A percentile compares a stretch with the other conserved stretches of the same genome.
These are phyloP conservation scores for Plectosphaerella plurivora DNA, from an alignment of 2,329 filamentous ascomycete species.

Conservation along the genomic window DNA sequence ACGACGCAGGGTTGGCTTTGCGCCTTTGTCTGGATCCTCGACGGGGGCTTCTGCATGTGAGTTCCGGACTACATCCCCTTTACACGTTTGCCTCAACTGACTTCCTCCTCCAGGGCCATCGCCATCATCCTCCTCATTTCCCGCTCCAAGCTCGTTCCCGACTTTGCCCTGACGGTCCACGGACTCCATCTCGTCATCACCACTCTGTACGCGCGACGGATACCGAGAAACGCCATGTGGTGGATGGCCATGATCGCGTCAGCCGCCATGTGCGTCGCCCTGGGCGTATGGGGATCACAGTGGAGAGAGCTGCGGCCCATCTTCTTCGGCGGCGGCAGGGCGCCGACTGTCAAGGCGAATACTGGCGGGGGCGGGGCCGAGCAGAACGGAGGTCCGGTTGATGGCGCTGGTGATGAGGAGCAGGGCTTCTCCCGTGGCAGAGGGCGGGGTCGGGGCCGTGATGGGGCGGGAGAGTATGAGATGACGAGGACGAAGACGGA, in stretches of 20 bases:
- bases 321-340: conserved; percentile 65
- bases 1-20: conserved; percentile 58
- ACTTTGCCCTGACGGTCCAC: conserved; percentile 89
- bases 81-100: not conserved
- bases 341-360: conserved; percentile 20
- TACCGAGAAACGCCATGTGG: conserved; percentile 82
- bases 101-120: conserved; percentile 56
- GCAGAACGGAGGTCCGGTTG: conserved; percentile 11
- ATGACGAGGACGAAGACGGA: conserved; percentile 50
- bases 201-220: conserved; percentile 68
- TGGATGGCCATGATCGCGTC: conserved; percentile 61
- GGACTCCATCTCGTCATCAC: conserved; percentile 75
- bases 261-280: conserved; percentile 40
- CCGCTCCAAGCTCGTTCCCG: conserved; percentile 88
- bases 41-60: conserved; percentile 49
- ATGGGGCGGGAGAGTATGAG: conserved; percentile 59
- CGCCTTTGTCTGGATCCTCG: conserved; percentile 53
- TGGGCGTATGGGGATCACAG: conserved; percentile 87
- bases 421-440: conserved; percentile 47
- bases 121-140: conserved; percentile 79
- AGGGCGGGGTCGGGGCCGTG: conserved; percentile 47
- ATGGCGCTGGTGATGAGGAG: conserved; percentile 21
- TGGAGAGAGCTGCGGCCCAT: conserved; percentile 88
- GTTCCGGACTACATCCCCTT: conserved; percentile 11
- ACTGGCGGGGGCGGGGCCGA: conserved; percentile 13